These are phyloP conservation scores for Chaetomiaceae sp. DNA, from an alignment of 2,329 filamentous ascomycete species.

Conservation along the genomic window DNA sequence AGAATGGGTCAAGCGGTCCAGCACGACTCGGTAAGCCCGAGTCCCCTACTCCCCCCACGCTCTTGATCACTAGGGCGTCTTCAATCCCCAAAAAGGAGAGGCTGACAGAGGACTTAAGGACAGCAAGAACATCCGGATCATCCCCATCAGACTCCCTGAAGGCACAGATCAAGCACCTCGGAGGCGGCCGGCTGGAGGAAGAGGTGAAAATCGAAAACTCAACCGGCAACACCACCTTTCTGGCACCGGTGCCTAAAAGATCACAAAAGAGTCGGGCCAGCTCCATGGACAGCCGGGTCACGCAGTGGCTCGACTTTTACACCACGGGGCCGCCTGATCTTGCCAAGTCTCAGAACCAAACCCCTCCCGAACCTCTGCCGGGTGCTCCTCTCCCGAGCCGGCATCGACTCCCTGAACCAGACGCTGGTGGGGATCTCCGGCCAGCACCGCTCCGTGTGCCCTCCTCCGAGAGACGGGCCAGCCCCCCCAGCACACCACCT, in stretches of 20 bases:
- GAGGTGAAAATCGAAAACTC: not conserved
- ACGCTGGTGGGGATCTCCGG: constrained; percentile 9
- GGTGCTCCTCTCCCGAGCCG: not conserved
- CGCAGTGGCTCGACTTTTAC: constrained; percentile 27
- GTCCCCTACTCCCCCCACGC: too few species aligned
- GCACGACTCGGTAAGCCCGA: constrained; percentile 17
- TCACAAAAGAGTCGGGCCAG: constrained; percentile 2
- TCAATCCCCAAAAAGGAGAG: not conserved
- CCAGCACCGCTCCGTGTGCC: constrained; percentile 21
- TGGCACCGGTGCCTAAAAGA: not conserved
- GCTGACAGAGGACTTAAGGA: not conserved
- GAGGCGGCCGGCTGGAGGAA: constrained; percentile 18
- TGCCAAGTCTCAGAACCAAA: not conserved
- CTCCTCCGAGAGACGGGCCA: constrained; percentile 4
- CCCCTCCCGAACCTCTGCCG: not conserved
- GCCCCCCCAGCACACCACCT: not conserved
- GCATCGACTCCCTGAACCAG: constrained; percentile 1
- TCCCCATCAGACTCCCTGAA: constrained; percentile 9
- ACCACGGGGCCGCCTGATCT: not conserved
- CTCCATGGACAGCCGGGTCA: constrained; percentile 23
- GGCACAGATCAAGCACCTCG: constrained; percentile 21
- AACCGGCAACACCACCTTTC: constrained; percentile 1
- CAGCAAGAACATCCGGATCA: not conserved
- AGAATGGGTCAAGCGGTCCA: constrained; percentile 24
- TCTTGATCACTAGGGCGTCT: too few species aligned